phyloP scores from a whole-genome alignment of 768 basidiomycete species.

The Cytidiella melzeri region DNA sequence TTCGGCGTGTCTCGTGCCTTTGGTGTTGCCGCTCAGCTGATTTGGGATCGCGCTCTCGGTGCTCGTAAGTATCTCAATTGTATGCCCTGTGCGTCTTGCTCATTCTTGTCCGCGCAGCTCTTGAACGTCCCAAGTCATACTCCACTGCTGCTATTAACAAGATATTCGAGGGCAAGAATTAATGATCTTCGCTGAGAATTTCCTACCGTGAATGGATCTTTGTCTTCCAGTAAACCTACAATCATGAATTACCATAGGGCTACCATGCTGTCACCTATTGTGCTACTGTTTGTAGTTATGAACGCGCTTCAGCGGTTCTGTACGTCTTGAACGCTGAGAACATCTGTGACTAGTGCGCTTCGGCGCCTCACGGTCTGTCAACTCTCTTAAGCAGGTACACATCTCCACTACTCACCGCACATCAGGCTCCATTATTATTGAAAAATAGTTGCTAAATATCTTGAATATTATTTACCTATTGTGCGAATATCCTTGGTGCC shows the following conservation, averaged over 20 bases:
- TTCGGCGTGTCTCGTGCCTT: slow-evolving; percentile 96
- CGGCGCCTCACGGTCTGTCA: too few relatives aligned
- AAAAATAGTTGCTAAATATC: too few relatives aligned
- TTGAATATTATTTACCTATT: too few relatives aligned
- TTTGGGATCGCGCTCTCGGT: slow-evolving; percentile 91
- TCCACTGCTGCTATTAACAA: slow-evolving; percentile 75
- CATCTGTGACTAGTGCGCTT: too few relatives aligned
- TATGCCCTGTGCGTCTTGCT: neutral
- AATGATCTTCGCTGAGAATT: neutral
- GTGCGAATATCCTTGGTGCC: too few relatives aligned
- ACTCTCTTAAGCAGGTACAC: too few relatives aligned
- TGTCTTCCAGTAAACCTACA: neutral
- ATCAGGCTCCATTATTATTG: too few relatives aligned
- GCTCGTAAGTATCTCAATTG: slow-evolving; percentile 54
- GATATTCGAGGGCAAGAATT: slow-evolving; percentile 61
- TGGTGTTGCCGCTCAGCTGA: slow-evolving; percentile 82
- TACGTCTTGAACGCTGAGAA: too few relatives aligned
- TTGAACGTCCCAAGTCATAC: slow-evolving; percentile 90
- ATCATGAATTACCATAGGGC: too few relatives aligned
- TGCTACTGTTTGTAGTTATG: neutral
- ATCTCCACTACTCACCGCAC: too few relatives aligned
- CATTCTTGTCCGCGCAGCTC: slow-evolving; percentile 42
- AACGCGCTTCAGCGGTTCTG: too few relatives aligned
- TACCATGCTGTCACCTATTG: neutral
- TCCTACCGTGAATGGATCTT: neutral